Conservation (phyloP, 1,284 basidiomycete genomes). For the Uromyces viciae-fabae region DNA sequence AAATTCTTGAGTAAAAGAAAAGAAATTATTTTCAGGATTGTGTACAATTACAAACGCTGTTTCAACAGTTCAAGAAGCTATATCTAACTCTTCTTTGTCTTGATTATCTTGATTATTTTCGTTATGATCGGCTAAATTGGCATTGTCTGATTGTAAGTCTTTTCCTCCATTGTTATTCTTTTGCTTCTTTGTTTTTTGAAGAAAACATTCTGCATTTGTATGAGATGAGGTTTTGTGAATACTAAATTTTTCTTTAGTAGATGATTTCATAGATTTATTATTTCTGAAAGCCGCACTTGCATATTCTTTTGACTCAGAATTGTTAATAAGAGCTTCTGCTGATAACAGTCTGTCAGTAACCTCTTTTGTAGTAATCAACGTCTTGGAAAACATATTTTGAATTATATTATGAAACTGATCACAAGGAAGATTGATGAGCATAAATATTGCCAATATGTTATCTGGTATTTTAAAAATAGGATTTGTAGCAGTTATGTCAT, state of each 20-base stretch:
- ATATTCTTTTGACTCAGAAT: not conserved
- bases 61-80: not conserved
- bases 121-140: not conserved
- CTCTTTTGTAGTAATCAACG: not conserved
- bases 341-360: not conserved
- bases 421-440: not conserved
- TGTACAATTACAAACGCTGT: not conserved
- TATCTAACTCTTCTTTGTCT: not conserved
- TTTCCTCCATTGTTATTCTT: too few species aligned
- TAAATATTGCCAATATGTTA: not conserved
- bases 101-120: not conserved
- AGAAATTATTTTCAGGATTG: not conserved
- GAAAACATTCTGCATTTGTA: not conserved
- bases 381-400: not conserved
- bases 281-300: not conserved
- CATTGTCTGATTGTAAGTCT: too few species aligned
- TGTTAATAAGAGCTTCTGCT: not conserved
- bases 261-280: not conserved
- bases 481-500: not conserved
- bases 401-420: not conserved
- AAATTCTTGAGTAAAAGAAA: not conserved
- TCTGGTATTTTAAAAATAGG: not conserved
- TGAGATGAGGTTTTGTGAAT: not conserved
- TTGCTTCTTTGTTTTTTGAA: not conserved
- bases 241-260: not conserved